Base-by-base conservation (phyloP, 2,329 filamentous ascomycete genomes). In the Fusarium transvaalense region DNA sequence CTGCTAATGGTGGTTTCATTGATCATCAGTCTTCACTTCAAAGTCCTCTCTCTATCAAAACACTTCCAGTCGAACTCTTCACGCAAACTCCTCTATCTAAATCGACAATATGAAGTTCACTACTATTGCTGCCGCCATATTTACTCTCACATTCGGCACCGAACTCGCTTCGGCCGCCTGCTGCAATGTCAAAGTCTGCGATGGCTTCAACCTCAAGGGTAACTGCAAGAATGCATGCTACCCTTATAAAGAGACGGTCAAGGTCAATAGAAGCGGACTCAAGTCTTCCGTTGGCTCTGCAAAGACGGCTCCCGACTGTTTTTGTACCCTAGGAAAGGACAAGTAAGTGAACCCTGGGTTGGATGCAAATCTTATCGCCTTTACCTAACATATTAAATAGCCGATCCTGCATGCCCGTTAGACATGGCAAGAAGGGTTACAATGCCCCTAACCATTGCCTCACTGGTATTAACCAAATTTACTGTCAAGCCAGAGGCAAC, bases 171-270 rank as follows among this genome's bases (percentile, higher is more conserved):
- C 52, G 4, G 41, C 32, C 8, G 32, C 32, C 3, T 38, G 52
- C 15, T 55, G 41, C 8, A 14, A 31, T 4, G 4, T 55, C 14
- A 55, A 55, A 17, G 41, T 55, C 15, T 55, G 52, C 7, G 25
- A 27, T n/a, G 10, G 10, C 4, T 10, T 17, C 6, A 38, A 55
- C 41, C 52, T 48, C 6, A 38, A n/a, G 25, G 52, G 52, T 8
- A 29, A 15, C 14, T 56, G 42, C 42, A 56, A 56, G 52, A 48
- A 25, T 37, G 19, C 15, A 12, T 56, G 52, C 25, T 55, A 55
- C 7, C 42, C 14, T 10, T 34, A 14, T 14, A 15, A 4, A 2
- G 17, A 31, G 3, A 10, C 12, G 4, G 14, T 38, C 7, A 15
- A 10, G 5, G 23, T 38, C 42, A 56, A 56, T 13, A n/a, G 32